Evolutionary conservation across 306 rosid species (phyloP).

Genomic region (Hippophae tibetana): DNA sequence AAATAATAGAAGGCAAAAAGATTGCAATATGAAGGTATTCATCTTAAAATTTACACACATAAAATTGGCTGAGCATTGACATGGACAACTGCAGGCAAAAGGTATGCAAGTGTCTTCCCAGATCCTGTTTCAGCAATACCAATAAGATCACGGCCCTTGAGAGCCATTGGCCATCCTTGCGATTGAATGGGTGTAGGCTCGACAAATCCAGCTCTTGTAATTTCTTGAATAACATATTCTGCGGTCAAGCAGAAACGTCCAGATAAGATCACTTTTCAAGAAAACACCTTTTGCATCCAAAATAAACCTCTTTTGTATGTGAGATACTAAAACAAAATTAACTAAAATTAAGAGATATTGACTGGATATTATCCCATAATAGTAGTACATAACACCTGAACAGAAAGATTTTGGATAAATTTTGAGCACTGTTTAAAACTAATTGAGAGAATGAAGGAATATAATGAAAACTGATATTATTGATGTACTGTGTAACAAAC

Average conservation of each 20-base stretch:
- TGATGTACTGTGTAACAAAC: too few species aligned
- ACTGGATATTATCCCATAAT: too few species aligned
- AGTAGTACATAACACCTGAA: too few species aligned
- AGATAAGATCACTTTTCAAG: constrained; percentile 11
- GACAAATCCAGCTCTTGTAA: constrained; percentile 74
- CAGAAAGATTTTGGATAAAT: too few species aligned
- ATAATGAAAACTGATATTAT: too few species aligned
- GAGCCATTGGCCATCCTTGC: constrained; percentile 99
- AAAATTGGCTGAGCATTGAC: constrained; percentile 95
- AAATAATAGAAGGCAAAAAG: background rate
- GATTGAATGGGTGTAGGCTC: constrained; percentile 98
- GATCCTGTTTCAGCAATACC: constrained; percentile 99
- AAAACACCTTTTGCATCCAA: constrained; percentile 6
- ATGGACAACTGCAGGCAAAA: constrained; percentile 94
- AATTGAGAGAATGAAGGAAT: too few species aligned
- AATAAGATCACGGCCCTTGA: constrained; percentile 88
- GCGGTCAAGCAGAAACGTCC: constrained; percentile 9
- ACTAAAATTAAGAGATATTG: too few species aligned
- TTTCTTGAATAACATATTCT: constrained; percentile 88
- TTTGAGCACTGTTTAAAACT: too few species aligned
- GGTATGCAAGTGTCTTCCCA: constrained; percentile 93
- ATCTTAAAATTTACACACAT: constrained; percentile 29
- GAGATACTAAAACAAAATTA: too few species aligned
- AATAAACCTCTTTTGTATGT: constrained; percentile 1
- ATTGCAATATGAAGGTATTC: background rate